Evolutionary conservation across 2,329 filamentous ascomycete genomes (phyloP).

Genomic region (Sarocladium brachiariae): DNA sequence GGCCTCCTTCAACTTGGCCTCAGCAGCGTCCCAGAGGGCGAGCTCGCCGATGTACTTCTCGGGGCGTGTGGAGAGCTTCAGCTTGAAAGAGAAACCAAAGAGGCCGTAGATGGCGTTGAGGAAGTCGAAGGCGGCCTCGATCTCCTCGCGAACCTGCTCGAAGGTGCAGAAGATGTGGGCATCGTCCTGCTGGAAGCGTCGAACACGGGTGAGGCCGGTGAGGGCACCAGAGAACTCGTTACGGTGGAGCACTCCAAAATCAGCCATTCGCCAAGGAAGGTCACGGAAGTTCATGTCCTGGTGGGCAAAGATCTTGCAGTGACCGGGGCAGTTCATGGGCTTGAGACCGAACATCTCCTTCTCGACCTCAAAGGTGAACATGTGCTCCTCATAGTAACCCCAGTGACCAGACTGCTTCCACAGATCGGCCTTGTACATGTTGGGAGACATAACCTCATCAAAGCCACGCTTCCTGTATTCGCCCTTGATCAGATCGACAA

Average conservation of each 20-base stretch:
- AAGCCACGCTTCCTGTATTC: constrained; percentile 94
- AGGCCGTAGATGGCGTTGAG: constrained; percentile 66
- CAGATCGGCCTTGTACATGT: constrained; percentile 84
- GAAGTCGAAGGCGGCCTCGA: constrained; percentile 82
- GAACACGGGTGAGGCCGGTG: constrained; percentile 82
- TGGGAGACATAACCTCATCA: constrained; percentile 90
- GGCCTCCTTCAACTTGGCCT: constrained; percentile 70
- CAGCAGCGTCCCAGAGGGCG: constrained; percentile 83
- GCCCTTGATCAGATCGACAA: constrained; percentile 72
- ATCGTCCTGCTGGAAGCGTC: constrained; percentile 94
- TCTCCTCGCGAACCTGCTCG: constrained; percentile 38
- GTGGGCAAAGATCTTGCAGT: constrained; percentile 82
- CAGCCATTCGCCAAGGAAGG: constrained; percentile 84
- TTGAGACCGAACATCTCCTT: constrained; percentile 71
- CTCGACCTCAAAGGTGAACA: constrained; percentile 70
- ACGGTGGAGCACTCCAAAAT: constrained; percentile 91
- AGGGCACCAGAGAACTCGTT: constrained; percentile 94
- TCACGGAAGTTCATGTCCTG: constrained; percentile 77
- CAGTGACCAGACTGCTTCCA: constrained; percentile 97
- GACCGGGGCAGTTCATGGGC: constrained; percentile 97
- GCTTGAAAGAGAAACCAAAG: constrained; percentile 64
- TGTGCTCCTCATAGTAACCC: constrained; percentile 81
- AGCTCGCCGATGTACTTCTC: constrained; percentile 86
- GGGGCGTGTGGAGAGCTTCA: constrained; percentile 84
- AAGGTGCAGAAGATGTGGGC: constrained; percentile 82